These are phyloP conservation scores for Aspergillus brunneoviolaceus DNA, from an alignment of 2,329 filamentous ascomycete species.

Conservation along the genomic window DNA sequence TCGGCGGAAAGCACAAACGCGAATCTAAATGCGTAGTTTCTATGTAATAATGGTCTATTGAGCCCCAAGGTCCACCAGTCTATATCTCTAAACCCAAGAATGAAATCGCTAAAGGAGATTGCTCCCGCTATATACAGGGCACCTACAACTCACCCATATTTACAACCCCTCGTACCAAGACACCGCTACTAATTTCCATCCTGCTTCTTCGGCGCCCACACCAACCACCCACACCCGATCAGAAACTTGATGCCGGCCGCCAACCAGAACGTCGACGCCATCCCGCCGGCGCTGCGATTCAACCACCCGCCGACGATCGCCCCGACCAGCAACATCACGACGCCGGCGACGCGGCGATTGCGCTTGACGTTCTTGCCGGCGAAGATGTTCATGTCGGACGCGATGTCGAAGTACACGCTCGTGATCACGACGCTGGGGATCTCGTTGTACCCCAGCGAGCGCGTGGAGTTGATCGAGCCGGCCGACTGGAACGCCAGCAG, in stretches of 20 bases:
- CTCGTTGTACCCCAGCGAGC: constrained; percentile 44
- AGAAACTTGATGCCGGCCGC: constrained; percentile 42
- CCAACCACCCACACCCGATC: constrained; percentile 38
- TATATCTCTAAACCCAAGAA: not conserved
- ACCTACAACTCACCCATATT: no score
- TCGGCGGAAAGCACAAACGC: no score
- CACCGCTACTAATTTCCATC: not conserved
- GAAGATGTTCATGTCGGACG: constrained; percentile 40
- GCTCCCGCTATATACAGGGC: not conserved
- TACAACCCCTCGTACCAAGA: no score
- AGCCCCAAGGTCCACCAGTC: not conserved
- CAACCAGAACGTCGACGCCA: constrained; percentile 46
- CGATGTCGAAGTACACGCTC: constrained; percentile 48
- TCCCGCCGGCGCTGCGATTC: constrained; percentile 43
- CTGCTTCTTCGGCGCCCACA: constrained; percentile 33
- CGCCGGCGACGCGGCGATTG: constrained; percentile 39
- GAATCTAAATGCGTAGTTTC: not conserved
- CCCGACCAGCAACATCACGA: constrained; percentile 40
- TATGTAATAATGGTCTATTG: not conserved
- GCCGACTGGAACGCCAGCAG: constrained; percentile 48
- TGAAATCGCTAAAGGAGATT: not conserved
- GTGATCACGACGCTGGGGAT: constrained; percentile 49
- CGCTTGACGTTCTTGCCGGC: constrained; percentile 40
- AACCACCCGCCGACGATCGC: constrained; percentile 46
- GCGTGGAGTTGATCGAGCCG: constrained; percentile 45